Conservation (phyloP, 2,329 filamentous ascomycete genomes). For the Trichoderma koningiopsis region DNA sequence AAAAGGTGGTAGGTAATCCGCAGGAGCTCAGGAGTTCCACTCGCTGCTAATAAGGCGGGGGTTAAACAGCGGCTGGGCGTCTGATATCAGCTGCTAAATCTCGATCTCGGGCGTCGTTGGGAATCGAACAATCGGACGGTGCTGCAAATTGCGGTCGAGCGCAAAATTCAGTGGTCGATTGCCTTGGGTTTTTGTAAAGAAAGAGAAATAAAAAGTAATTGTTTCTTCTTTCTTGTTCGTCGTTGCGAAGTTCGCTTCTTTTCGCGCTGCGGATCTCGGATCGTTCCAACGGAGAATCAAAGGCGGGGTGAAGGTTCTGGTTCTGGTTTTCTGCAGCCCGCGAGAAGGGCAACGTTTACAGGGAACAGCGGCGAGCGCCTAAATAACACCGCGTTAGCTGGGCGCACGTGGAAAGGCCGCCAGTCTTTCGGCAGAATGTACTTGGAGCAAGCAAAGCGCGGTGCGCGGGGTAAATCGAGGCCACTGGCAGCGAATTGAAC, state of each 20-base stretch:
- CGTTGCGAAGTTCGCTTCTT: background rate
- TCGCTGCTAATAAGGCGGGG: constrained; percentile 21
- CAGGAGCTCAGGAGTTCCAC: constrained; percentile 15
- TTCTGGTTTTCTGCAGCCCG: background rate
- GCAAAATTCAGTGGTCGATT: background rate
- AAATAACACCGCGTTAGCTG: constrained; percentile 9
- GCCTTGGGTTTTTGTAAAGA: background rate
- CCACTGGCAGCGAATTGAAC: background rate
- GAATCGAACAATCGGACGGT: background rate
- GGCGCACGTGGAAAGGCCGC: background rate
- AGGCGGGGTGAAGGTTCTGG: constrained; percentile 2
- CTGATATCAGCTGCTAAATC: constrained; percentile 13
- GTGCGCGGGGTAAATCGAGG: constrained; percentile 13
- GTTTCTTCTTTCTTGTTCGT: too few species aligned
- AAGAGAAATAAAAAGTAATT: background rate
- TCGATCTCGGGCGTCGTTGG: constrained; percentile 9
- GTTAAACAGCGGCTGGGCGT: constrained; percentile 15
- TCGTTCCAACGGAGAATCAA: background rate
- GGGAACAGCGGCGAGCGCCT: background rate
- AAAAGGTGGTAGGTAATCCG: constrained; percentile 4
- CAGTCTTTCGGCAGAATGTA: background rate
- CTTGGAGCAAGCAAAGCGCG: background rate
- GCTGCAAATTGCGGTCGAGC: background rate
- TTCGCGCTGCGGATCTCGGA: background rate
- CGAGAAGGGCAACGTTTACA: background rate